Base-by-base conservation (phyloP, 208 protist species). In the Herpetomonas muscarum region DNA sequence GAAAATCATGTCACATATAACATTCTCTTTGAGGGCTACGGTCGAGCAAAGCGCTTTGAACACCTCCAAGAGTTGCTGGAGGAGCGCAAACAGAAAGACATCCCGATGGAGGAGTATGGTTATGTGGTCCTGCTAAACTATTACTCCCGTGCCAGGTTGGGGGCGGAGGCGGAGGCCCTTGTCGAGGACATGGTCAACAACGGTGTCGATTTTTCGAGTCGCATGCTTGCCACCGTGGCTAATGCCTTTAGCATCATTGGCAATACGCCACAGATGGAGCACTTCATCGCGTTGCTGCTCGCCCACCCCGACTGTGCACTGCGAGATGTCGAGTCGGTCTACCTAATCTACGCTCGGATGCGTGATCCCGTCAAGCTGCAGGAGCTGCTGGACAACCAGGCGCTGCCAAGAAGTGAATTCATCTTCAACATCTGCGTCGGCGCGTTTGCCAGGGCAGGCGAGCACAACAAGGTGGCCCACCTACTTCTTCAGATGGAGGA, bases 1-100 rank as follows among this genome's bases (percentile, higher is more conserved):
- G 85, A 93, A 39, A 94, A 88, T 57, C 66, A 79, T 21, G 79
- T 93, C 7, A 96, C 90, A 1, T 96, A 85, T 65, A 96, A 96
- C 67, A 94, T 96, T 49, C 66, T 96, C 25, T 76, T 90, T 56
- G 87, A 93, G 15, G 90, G 90, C 32, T 96, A 94, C 67, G 87
- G 90, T 3, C 79, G 87, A 1, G 87, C 90, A 2, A 88, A 90
- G 55, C 76, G 87, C 5, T 94, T 81, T 54, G 87, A 96, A 55
- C 80, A 82, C 49, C 66, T 96, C 45, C 70, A 76, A 45, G 87
- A 94, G 57, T 61, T 96, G 5, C 64, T 94, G 28, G 61, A 79
- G 44, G 82, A 96, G 60, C 85, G 90, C 13, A 75, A 74, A 47
- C 61, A 53, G 22, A 82, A 79, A 34, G 61, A 76, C 26, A 92